Evolutionary conservation across 192 early-diverging fungal genomes (phyloP), one percentile per base, ranked within the genome.

Genomic region (Kappamyces sp.): DNA sequence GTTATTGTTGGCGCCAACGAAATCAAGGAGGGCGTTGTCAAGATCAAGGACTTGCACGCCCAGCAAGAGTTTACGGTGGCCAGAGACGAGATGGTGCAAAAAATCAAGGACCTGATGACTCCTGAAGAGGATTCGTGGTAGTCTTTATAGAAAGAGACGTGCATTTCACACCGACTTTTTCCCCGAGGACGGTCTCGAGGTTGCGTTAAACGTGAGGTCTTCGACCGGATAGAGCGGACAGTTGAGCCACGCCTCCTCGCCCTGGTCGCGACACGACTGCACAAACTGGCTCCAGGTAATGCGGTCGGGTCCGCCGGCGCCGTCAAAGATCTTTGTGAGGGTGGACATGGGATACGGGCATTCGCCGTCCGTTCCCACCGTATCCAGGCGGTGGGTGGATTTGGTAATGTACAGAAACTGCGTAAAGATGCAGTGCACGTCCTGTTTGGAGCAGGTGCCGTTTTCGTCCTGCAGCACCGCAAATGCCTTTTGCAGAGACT

Each of bases 1-100:
- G 84, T 99, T 40, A 89, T 96, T 55, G 77, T 99, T 51, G 93
- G 93, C 46, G 67, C 76, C 29, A 80, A 84, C 60, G 93, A 97
- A 70, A 47, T 96, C 30, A 80, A 79, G 46, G 69, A 79, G 22
- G 89, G 90, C 15, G 62, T 84, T n/a, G 85, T 96, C 43, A 88
- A 85, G 70, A 75, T 99, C 54, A 93, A 96, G 52, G 62, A 63
- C 41, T 39, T 55, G 36, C 29, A 15, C 7, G 34, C 31, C 45
- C 40, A 32, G 30, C 11, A 5, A 30, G 34, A 55, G 34, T 22
- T 43, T 31, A 9, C 36, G 31, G 53, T 55, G 5, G 5, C 31
- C n/a, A 55, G 53, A 55, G 53, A 15, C 7, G 34, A 55, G 45
- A 39, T 55, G 53, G 31, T 55, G 41, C 34, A 39, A 39, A 32